These are phyloP conservation scores for Calonectria pseudoreteaudii DNA, from an alignment of 2,329 filamentous ascomycete species.

Conservation along the genomic window DNA sequence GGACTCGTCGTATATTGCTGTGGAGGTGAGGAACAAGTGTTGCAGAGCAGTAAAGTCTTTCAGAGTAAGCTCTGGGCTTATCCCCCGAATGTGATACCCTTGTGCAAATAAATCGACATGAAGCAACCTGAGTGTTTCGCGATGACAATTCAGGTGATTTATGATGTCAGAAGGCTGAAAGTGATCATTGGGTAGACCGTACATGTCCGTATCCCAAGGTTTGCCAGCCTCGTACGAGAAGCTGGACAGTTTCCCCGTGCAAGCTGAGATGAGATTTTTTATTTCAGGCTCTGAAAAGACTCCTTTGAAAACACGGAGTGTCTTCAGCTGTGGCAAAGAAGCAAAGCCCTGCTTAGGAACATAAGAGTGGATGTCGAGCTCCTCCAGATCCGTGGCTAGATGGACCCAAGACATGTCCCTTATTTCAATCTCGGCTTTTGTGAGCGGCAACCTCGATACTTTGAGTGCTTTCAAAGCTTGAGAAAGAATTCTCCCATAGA, in stretches of 20 bases:
- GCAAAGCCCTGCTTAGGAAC: neutral
- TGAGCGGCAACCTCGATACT: slow-evolving; percentile 5
- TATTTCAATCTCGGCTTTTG: slow-evolving; percentile 4
- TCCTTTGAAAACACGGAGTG: slow-evolving; percentile 3
- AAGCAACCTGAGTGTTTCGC: neutral
- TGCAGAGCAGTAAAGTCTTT: slow-evolving; percentile 14
- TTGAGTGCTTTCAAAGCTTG: neutral
- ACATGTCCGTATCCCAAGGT: neutral
- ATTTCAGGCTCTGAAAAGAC: neutral
- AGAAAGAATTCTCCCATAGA: neutral
- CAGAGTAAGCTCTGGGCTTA: neutral
- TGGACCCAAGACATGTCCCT: neutral
- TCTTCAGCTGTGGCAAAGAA: slow-evolving; percentile 6
- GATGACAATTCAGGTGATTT: neutral
- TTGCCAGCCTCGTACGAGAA: slow-evolving; percentile 16
- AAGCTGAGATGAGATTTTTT: neutral
- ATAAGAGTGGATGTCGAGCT: neutral
- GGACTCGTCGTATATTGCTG: neutral
- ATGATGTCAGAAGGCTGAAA: slow-evolving; percentile 18
- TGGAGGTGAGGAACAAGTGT: slow-evolving; percentile 16
- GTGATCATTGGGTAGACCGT: neutral
- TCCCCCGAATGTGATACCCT: neutral
- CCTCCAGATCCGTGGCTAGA: slow-evolving; percentile 12
- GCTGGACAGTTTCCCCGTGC: neutral
- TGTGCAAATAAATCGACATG: slow-evolving; percentile 17